Evolutionary conservation across 2,329 filamentous ascomycete genomes (phyloP), one percentile per base, ranked within the genome.

Genomic region (Metarhizium brunneum): DNA sequence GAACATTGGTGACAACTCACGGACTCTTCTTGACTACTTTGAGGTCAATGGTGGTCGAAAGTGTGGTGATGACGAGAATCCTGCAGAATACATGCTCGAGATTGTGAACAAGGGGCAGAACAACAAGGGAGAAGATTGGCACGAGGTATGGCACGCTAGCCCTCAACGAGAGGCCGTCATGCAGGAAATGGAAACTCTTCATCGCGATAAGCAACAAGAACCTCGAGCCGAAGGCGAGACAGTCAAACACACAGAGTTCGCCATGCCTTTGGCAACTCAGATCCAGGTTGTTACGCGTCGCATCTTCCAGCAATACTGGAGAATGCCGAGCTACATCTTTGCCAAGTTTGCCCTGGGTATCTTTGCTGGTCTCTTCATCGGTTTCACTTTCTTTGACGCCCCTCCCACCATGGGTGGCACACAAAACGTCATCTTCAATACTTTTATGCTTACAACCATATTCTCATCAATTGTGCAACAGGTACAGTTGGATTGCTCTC

Each of bases 291-390:
- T 90, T 47, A 83, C 82, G 2, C 62, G 76, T 8, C 84, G 89
- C 56, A 82, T 91, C 6, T 91, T 91, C 70, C 81, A 89, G 64
- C 89, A 94, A 66, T 92, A 92, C 76, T 92, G 89, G 88, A 81
- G 89, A 49, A 89, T 84, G 55, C 89, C 89, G 0, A 76, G 77
- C 11, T 94, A 94, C 70, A 84, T 94, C 64, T 87, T 89, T 68
- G 81, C 87, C 56, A 92, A 92, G 72, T 68, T 81, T 2, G 67
- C 77, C 1, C 79, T 92, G 18, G 84, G 73, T 2, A 60, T 80
- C 53, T 76, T 83, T 55, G 76, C 82, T 29, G 76, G 80, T 6
- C 73, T 92, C 2, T 92, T 92, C 65, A 86, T 91, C 57, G 88
- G 87, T 1, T 88, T 90, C 67, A 86, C 84, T 0, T 89, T 91